phyloP scores from a whole-genome alignment of 1,139 yeast genomes.

The Pichia sp. region DNA sequence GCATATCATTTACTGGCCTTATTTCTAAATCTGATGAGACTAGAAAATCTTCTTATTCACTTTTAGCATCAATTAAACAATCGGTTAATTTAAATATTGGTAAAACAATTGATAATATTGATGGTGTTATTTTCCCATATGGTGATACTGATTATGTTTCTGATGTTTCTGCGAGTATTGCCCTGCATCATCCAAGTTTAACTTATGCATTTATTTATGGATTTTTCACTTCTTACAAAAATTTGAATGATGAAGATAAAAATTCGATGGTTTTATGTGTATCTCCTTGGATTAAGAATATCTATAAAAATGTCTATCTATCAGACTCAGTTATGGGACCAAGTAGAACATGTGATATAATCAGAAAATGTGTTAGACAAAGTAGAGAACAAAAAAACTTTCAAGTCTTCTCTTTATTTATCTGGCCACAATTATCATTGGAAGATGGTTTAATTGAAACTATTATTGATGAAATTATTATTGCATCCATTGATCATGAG shows the following conservation, averaged over 20 bases:
- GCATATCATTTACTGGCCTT: constrained; percentile 63
- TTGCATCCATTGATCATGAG: constrained; percentile 69
- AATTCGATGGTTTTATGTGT: constrained; percentile 49
- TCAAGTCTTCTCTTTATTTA: constrained; percentile 46
- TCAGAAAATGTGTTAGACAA: constrained; percentile 58
- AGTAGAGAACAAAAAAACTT: constrained; percentile 42
- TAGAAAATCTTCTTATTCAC: constrained; percentile 56
- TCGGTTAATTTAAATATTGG: constrained; percentile 61
- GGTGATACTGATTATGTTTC: constrained; percentile 63
- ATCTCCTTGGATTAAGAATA: constrained; percentile 75
- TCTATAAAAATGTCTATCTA: constrained; percentile 51
- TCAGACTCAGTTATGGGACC: constrained; percentile 53
- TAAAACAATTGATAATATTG: constrained; percentile 49
- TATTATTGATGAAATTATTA: constrained; percentile 66
- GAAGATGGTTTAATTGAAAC: constrained; percentile 56
- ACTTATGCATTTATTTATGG: constrained; percentile 59
- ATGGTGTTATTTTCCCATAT: constrained; percentile 66
- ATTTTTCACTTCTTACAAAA: constrained; percentile 52
- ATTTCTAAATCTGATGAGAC: constrained; percentile 54
- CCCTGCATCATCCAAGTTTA: constrained; percentile 52
- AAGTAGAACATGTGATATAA: constrained; percentile 53
- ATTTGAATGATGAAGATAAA: constrained; percentile 32
- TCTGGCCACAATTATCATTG: constrained; percentile 66
- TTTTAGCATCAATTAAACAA: constrained; percentile 58
- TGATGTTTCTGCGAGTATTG: constrained; percentile 52